Conservation (phyloP, 2,329 filamentous ascomycete genomes). For the Fusarium hostae region DNA sequence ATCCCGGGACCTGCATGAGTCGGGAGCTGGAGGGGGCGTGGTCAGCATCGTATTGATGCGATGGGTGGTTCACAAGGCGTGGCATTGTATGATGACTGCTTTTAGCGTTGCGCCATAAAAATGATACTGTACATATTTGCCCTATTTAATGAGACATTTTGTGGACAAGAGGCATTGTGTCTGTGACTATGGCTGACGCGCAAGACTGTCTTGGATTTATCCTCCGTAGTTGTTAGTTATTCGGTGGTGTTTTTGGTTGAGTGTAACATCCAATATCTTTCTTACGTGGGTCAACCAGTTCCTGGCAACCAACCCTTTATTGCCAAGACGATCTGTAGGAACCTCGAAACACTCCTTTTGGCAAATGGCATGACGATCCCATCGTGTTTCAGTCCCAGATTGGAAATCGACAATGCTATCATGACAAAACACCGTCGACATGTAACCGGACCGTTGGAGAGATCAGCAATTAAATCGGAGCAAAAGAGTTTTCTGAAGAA, state of each 20-base stretch:
- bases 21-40: constrained; percentile 3
- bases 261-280: constrained; percentile 9
- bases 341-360: constrained; percentile 9
- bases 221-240: constrained; percentile 5
- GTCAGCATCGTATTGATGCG: constrained; percentile 17
- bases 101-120: constrained; percentile 17
- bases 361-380: constrained; percentile 14
- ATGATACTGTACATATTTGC: not conserved
- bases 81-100: constrained; percentile 5
- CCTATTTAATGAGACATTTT: constrained; percentile 9
- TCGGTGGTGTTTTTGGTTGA: constrained; percentile 4
- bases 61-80: constrained; percentile 7
- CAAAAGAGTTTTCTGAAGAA: not conserved
- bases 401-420: not conserved
- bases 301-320: constrained; percentile 4
- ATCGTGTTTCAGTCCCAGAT: not conserved
- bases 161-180: not conserved
- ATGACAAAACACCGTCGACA: not conserved
- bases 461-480: not conserved
- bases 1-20: constrained; percentile 33
- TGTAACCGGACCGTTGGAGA: constrained; percentile 5
- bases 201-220: constrained; percentile 27
- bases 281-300: constrained; percentile 6
- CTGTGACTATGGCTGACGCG: constrained; percentile 3
- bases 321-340: constrained; percentile 40